Percentiles rank a stretch among this genome's conserved stretches.
Conservation (phyloP, 139 green algal genomes). For the Haematococcus sp. region DNA sequence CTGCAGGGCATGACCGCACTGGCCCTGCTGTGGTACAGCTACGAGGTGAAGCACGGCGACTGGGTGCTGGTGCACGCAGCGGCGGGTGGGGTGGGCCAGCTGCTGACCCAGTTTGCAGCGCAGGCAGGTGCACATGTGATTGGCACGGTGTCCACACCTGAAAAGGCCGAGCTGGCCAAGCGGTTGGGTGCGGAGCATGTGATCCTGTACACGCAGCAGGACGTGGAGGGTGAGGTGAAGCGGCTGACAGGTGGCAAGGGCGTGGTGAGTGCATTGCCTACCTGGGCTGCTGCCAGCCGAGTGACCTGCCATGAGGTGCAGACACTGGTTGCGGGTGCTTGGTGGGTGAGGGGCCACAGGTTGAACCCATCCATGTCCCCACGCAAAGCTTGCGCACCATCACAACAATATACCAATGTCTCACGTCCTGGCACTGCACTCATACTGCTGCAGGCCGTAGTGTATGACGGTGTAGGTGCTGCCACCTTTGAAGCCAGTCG, state of each 20-base stretch:
- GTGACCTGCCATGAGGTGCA: no score
- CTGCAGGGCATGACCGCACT: constrained; percentile 35
- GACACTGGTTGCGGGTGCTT: no score
- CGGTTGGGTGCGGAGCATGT: background rate
- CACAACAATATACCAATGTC: no score
- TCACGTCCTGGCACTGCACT: no score
- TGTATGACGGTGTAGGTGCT: constrained; percentile 38
- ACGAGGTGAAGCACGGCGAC: constrained; percentile 17
- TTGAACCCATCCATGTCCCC: no score
- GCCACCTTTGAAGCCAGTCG: constrained; percentile 30
- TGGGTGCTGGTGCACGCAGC: constrained; percentile 41
- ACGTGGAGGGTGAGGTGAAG: constrained; percentile 31
- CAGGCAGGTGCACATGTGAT: constrained; percentile 25
- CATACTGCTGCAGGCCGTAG: no score
- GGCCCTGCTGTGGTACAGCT: constrained; percentile 17
- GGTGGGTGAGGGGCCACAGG: no score
- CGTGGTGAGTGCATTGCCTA: no score
- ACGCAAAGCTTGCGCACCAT: no score
- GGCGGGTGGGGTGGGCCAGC: constrained; percentile 34
- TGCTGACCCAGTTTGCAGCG: constrained; percentile 18
- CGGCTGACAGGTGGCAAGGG: constrained; percentile 31
- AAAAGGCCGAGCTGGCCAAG: constrained; percentile 33
- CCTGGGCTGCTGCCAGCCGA: no score
- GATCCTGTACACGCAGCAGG: background rate
- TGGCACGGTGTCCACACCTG: constrained; percentile 29